Evolutionary conservation across 2,329 filamentous ascomycete species (phyloP).

Genomic region (Exophiala sp.): DNA sequence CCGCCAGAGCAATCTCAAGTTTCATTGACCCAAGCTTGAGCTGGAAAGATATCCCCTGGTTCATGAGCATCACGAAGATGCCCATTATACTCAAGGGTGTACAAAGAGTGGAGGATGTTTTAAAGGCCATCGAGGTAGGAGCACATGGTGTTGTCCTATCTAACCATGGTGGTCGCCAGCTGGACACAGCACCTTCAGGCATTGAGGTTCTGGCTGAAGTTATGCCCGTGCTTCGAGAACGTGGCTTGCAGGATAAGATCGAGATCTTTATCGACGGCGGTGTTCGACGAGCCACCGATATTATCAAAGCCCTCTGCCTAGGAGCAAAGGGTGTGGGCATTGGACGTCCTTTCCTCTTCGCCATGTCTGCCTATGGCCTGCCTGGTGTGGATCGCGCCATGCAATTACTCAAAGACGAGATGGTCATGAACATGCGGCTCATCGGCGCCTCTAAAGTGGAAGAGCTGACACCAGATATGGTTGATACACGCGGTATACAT

Average conservation of each 20-base stretch:
- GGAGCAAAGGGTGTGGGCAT: conserved; percentile 92
- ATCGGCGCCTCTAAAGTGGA: conserved; percentile 74
- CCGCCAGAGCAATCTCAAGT: conserved; percentile 86
- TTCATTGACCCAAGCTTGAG: conserved; percentile 94
- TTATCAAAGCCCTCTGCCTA: conserved; percentile 90
- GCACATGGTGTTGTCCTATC: conserved; percentile 89
- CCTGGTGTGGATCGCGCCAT: conserved; percentile 87
- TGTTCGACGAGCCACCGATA: conserved; percentile 83
- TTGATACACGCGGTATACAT: conserved; percentile 71
- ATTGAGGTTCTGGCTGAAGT: conserved; percentile 91
- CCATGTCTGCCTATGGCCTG: conserved; percentile 88
- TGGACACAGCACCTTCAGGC: conserved; percentile 85
- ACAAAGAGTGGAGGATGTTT: conserved; percentile 90
- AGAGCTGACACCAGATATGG: conserved; percentile 73
- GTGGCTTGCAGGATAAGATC: conserved; percentile 69
- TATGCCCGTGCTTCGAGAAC: conserved; percentile 76
- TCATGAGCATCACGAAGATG: conserved; percentile 84
- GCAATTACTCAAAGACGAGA: conserved; percentile 88
- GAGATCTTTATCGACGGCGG: conserved; percentile 93
- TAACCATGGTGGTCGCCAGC: conserved; percentile 92
- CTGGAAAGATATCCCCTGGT: conserved; percentile 95
- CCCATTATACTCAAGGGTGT: conserved; percentile 96
- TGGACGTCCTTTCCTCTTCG: conserved; percentile 89
- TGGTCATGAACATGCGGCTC: conserved; percentile 98
- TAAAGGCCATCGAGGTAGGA: conserved; percentile 76